Evolutionary conservation across 2,329 filamentous ascomycete genomes (phyloP).

Genomic region (Trichoderma endophyticum): DNA sequence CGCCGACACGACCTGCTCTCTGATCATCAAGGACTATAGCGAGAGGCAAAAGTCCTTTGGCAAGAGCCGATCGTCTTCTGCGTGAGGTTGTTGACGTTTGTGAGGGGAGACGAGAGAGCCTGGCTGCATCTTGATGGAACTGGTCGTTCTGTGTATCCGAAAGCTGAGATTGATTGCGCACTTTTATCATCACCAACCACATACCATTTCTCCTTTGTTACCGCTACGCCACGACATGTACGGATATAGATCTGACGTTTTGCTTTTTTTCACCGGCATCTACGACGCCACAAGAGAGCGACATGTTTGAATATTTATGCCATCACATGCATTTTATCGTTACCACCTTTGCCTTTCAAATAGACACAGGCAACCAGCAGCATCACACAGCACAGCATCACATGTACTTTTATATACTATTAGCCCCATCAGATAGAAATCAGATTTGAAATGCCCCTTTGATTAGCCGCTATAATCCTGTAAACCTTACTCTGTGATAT

Average conservation of each 20-base stretch:
- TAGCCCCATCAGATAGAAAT: slow-evolving; percentile 14
- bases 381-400: background rate
- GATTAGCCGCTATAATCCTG: background rate
- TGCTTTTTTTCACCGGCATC: background rate
- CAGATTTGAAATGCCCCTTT: background rate
- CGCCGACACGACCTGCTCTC: slow-evolving; percentile 76
- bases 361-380: background rate
- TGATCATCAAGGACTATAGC: slow-evolving; percentile 78
- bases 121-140: background rate
- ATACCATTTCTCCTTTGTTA: background rate
- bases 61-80: slow-evolving; percentile 30
- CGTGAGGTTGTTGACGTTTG: background rate
- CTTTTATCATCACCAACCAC: background rate
- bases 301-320: background rate
- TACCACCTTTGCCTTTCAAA: background rate
- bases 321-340: background rate
- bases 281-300: background rate
- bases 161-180: background rate
- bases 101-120: background rate
- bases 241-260: background rate
- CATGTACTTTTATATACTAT: background rate
- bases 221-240: background rate
- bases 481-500: background rate
- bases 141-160: background rate
- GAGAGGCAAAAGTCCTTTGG: slow-evolving; percentile 58